These are phyloP conservation scores for Chrysoporthe cubensis DNA, from an alignment of 2,329 filamentous ascomycete species.

Conservation along the genomic window DNA sequence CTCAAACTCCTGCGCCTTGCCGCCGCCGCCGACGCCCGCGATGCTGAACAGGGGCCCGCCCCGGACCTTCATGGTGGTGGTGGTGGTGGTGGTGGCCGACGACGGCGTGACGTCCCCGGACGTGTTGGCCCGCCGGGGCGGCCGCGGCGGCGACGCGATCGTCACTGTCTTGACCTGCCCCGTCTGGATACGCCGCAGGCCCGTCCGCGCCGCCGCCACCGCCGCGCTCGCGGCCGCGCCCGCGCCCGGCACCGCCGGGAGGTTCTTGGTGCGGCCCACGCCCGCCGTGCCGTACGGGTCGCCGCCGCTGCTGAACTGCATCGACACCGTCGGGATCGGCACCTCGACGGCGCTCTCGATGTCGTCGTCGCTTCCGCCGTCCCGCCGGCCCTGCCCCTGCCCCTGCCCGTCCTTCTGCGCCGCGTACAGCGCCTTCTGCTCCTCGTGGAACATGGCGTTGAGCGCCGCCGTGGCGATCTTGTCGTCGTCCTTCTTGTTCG, in stretches of 20 bases:
- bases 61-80: conserved; percentile 16
- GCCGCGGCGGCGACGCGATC: conserved; percentile 19
- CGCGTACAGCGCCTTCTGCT: conserved; percentile 21
- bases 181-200: conserved; percentile 23
- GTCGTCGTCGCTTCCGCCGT: conserved; percentile 12
- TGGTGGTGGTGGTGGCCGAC: neutral
- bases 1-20: conserved; percentile 29
- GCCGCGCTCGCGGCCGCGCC: too few species aligned
- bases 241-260: neutral
- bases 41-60: conserved; percentile 21
- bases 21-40: conserved; percentile 22
- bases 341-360: conserved; percentile 17
- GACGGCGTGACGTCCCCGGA: conserved; percentile 11
- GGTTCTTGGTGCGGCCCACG: conserved; percentile 7
- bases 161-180: conserved; percentile 29
- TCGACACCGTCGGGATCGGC: conserved; percentile 11
- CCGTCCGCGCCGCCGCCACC: conserved; percentile 13
- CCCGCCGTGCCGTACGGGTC: neutral
- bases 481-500: conserved; percentile 25
- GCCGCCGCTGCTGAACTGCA: conserved; percentile 1
- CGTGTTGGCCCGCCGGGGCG: conserved; percentile 21
- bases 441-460: conserved; percentile 26
- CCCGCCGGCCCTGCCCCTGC: neutral
- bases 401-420: conserved; percentile 2
- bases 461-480: conserved; percentile 26